A percentile compares a stretch with the other conserved stretches of the same genome.
Evolutionary conservation across 192 early-diverging fungal species (phyloP).

Genomic region (Coemansia brasiliensis): DNA sequence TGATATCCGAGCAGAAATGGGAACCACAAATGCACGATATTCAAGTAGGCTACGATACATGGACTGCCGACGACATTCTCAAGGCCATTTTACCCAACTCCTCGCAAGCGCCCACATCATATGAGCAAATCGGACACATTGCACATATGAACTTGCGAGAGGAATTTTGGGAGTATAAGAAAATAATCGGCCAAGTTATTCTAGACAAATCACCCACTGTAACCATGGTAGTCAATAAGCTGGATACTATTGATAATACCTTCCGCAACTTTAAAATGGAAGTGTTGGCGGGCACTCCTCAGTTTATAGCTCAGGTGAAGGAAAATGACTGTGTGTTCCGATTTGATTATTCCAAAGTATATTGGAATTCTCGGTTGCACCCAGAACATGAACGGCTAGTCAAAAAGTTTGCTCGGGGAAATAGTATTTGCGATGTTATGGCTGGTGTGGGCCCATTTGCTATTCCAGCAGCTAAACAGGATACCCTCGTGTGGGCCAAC

Average conservation of each 20-base stretch:
- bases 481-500: constrained; percentile 90
- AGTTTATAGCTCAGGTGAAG: constrained; percentile 83
- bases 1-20: constrained; percentile 14
- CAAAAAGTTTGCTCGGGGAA: constrained; percentile 64
- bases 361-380: constrained; percentile 99
- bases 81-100: constrained; percentile 82
- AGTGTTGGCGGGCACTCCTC: constrained; percentile 82
- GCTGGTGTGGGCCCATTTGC: constrained; percentile 98
- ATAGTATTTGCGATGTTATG: constrained; percentile 91
- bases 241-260: constrained; percentile 89
- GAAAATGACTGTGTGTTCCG: constrained; percentile 89
- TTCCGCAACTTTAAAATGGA: constrained; percentile 99
- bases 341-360: constrained; percentile 96
- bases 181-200: constrained; percentile 91
- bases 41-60: constrained; percentile 81
- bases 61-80: constrained; percentile 91
- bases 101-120: constrained; percentile 80
- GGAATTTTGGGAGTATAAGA: constrained; percentile 85
- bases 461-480: constrained; percentile 83
- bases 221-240: constrained; percentile 95
- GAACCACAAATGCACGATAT: constrained; percentile 53
- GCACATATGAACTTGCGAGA: constrained; percentile 97
- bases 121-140: constrained; percentile 89
- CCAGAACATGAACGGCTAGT: constrained; percentile 93
- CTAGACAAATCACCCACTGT: constrained; percentile 92